Evolutionary conservation across 176 grass and related monocot genomes (phyloP), one percentile per base, ranked within the genome.

Genomic region (Alopecurus myosuroides): DNA sequence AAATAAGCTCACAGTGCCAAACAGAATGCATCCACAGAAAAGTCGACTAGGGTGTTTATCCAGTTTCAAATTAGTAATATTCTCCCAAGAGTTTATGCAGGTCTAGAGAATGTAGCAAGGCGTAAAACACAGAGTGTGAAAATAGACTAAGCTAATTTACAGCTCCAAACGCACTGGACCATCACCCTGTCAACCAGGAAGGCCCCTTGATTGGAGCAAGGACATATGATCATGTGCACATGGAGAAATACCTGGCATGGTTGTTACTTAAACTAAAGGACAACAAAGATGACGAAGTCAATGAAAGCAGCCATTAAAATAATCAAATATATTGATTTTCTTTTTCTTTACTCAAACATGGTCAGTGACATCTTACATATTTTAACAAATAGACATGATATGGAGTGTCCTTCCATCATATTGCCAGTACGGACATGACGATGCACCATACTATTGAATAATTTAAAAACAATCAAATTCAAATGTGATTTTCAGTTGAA

Each of bases 231-330:
- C 41, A 42, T 11, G 10, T 42, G 41, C 41, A 48, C 74, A 33
- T 51, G 13, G 22, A 75, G 44, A 51, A 75, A 75, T 34, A 20
- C 50, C 45, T 33, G 28, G 28, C 45, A 75, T 31, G 18, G 4
- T 51, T 33, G 71, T 50, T 74, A 56, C 64, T 86, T n/a, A n/a
- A n/a, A n/a, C n/a, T 78, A 45, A 33, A 86, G 31, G 37, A 26
- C 57, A 83, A 70, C 57, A 20, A 19, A 68, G 5, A 56, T 71
- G 8, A 73, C 5, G 49, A 74, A 83, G 83, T 86, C 52, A 90
- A 55, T 55, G 40, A 66, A 74, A 84, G 84, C n/a, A n/a, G 37
- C 36, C 80, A 39, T 69, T 58, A 80, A 41, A 75, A 60, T 60
- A 87, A 70, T 6, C 30, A 34, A 34, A 49, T 49, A 18, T 65